A percentile compares a stretch with the other conserved stretches of the same genome.
Conservation (phyloP, 805 yeast genomes). For the Pichia paraexigua region DNA sequence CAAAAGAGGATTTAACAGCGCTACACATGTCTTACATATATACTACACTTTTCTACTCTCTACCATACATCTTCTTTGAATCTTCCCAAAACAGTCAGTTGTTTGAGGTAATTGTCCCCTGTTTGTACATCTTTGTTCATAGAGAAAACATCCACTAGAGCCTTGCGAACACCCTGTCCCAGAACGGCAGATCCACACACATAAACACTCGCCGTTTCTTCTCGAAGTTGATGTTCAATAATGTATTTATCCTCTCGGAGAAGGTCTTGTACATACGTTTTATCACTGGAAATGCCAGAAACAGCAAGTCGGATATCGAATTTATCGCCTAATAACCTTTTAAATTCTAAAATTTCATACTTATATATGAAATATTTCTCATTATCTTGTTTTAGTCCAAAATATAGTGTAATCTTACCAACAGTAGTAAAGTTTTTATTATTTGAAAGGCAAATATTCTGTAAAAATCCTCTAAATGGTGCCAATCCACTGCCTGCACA, state of each 20-base stretch:
- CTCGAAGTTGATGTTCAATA: conserved; percentile 39
- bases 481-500: conserved; percentile 98
- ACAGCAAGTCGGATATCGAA: conserved; percentile 72
- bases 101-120: conserved; percentile 64
- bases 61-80: conserved; percentile 97
- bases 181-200: conserved; percentile 90
- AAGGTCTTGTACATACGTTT: conserved; percentile 78
- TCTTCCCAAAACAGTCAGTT: conserved; percentile 68
- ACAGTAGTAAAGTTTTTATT: conserved; percentile 26
- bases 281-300: conserved; percentile 43
- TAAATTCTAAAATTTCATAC: conserved; percentile 72
- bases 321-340: conserved; percentile 38
- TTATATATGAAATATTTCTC: conserved; percentile 66
- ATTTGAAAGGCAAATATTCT: conserved; percentile 43
- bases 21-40: background rate
- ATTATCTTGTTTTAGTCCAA: conserved; percentile 45
- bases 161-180: conserved; percentile 81
- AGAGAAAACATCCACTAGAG: conserved; percentile 50
- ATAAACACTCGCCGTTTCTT: conserved; percentile 69
- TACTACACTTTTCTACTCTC: background rate
- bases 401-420: conserved; percentile 66
- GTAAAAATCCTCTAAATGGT: conserved; percentile 86
- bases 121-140: conserved; percentile 45
- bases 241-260: conserved; percentile 41
- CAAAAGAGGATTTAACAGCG: background rate